These are phyloP conservation scores for Tolypocladium album DNA, from an alignment of 2,329 filamentous ascomycete genomes.

Conservation along the genomic window DNA sequence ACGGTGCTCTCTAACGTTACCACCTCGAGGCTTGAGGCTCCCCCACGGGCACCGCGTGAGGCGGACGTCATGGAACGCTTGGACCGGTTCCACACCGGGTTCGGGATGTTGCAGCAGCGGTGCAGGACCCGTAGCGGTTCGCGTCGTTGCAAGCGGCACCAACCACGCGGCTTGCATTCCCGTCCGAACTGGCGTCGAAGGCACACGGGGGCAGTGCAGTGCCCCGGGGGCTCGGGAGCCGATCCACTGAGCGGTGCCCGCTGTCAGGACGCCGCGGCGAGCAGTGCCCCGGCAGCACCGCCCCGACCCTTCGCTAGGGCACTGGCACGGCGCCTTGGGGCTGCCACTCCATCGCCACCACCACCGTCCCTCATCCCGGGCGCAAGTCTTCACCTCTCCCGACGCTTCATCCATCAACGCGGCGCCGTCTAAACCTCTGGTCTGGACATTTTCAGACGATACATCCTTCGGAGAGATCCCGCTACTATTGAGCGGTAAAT, in stretches of 20 bases:
- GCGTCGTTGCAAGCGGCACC: background rate
- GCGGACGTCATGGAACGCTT: background rate
- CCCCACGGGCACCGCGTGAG: background rate
- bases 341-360: too few relatives aligned
- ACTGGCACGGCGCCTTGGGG: too few relatives aligned
- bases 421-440: too few relatives aligned
- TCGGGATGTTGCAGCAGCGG: background rate
- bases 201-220: background rate
- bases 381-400: too few relatives aligned
- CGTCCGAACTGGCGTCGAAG: background rate
- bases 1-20: too few relatives aligned
- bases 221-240: background rate
- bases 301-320: too few relatives aligned
- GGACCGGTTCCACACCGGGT: background rate
- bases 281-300: background rate
- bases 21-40: background rate
- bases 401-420: background rate
- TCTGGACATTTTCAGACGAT: background rate
- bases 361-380: too few relatives aligned
- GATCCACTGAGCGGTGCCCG: background rate
- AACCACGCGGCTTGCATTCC: too few relatives aligned
- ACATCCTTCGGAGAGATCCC: background rate
- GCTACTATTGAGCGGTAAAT: background rate
- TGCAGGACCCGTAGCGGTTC: background rate
- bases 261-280: background rate